Evolutionary conservation across 108 stramenopile genomes (phyloP).

Genomic region (Nitzschia sp.): DNA sequence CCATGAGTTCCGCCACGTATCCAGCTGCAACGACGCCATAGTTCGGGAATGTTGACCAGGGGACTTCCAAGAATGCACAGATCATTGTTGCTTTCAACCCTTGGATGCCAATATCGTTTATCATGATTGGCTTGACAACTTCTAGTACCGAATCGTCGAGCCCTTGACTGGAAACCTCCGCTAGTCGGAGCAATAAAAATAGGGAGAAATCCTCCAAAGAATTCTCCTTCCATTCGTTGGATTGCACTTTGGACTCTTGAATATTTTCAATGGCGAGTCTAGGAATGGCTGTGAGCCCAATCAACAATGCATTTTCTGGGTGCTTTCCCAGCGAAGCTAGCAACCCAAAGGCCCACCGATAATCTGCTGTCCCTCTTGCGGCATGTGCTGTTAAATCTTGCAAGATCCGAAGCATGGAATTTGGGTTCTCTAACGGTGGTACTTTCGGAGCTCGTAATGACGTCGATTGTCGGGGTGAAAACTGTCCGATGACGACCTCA

Average conservation of each 20-base stretch:
- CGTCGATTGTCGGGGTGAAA: slow-evolving; percentile 27
- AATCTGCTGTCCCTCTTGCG: slow-evolving; percentile 34
- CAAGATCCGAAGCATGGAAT: slow-evolving; percentile 35
- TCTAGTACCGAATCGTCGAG: slow-evolving; percentile 13
- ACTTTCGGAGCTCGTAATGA: slow-evolving; percentile 7
- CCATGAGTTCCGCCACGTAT: slow-evolving; percentile 35
- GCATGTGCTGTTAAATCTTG: slow-evolving; percentile 36
- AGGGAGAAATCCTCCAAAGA: slow-evolving; percentile 40
- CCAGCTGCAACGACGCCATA: slow-evolving; percentile 35
- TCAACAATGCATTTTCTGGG: slow-evolving; percentile 38
- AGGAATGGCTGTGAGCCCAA: slow-evolving; percentile 34
- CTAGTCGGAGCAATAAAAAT: slow-evolving; percentile 27
- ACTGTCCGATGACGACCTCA: slow-evolving; percentile 31
- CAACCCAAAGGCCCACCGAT: slow-evolving; percentile 42
- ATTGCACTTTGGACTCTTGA: slow-evolving; percentile 1
- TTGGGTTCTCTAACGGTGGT: slow-evolving; percentile 40
- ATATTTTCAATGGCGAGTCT: slow-evolving; percentile 27
- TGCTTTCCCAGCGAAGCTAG: slow-evolving; percentile 24
- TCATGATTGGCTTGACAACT: slow-evolving; percentile 29
- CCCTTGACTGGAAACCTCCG: slow-evolving; percentile 10
- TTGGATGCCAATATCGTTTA: slow-evolving; percentile 28
- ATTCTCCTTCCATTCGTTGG: slow-evolving; percentile 28
- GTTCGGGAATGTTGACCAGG: slow-evolving; percentile 30
- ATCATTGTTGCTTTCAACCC: slow-evolving; percentile 42
- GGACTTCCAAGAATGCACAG: slow-evolving; percentile 31